Evolutionary conservation across 805 yeast species (phyloP).

Genomic region (Barnettozyma populi): DNA sequence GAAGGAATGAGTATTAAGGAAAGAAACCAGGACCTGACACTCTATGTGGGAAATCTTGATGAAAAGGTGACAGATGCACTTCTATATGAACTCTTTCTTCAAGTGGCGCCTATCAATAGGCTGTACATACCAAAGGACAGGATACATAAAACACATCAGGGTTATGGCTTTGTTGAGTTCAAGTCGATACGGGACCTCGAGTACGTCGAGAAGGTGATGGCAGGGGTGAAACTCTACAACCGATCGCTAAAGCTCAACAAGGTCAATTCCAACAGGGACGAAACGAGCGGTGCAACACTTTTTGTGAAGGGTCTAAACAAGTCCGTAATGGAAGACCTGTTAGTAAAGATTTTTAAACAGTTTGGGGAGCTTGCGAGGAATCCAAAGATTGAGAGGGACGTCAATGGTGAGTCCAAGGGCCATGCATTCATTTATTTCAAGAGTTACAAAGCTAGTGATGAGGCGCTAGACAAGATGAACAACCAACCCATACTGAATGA

Average conservation of each 20-base stretch:
- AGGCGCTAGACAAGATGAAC: constrained; percentile 63
- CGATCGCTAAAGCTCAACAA: constrained; percentile 54
- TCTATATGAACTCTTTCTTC: constrained; percentile 77
- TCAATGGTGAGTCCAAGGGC: constrained; percentile 46
- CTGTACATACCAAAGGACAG: constrained; percentile 79
- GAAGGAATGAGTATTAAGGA: constrained; percentile 25
- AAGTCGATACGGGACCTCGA: constrained; percentile 54
- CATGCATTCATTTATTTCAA: constrained; percentile 63
- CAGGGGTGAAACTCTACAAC: constrained; percentile 58
- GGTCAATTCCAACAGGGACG: constrained; percentile 30
- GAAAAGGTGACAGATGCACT: constrained; percentile 64
- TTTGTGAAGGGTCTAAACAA: constrained; percentile 66
- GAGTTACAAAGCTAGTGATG: constrained; percentile 63
- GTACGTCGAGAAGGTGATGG: constrained; percentile 56
- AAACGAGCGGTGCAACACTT: constrained; percentile 50
- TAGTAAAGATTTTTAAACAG: constrained; percentile 45
- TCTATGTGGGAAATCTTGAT: constrained; percentile 82
- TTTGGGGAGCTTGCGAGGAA: constrained; percentile 59
- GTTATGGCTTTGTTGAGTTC: constrained; percentile 84
- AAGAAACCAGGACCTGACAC: constrained; percentile 54
- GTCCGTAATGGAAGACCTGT: constrained; percentile 53
- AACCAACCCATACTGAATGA: constrained; percentile 65
- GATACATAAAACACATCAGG: constrained; percentile 65
- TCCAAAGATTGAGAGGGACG: constrained; percentile 47
- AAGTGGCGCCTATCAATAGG: constrained; percentile 71